Evolutionary conservation across 1,284 basidiomycete species (phyloP), one percentile per base, ranked within the genome.

Genomic region (Moniliella sp.): DNA sequence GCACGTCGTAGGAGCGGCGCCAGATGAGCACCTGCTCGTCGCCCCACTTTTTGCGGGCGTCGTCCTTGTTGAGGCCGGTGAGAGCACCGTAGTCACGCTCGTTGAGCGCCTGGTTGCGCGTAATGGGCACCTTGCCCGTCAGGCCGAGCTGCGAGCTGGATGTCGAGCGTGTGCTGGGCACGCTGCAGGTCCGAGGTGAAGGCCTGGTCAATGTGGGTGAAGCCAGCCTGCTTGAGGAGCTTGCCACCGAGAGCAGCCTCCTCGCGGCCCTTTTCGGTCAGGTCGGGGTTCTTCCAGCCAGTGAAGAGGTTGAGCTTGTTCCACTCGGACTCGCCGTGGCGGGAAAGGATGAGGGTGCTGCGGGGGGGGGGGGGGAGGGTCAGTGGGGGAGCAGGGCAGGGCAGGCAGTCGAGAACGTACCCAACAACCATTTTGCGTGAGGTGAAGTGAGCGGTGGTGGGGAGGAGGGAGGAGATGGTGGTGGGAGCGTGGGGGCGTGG

Each of bases 21-120:
- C 58, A 61, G 33, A 62, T 62, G 53, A 62, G 62, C 16, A 65
- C 62, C 46, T 65, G 63, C 18, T 65, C 63, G 35, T 64, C 63
- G 25, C 63, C 64, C 40, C 48, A 65, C 50, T 64, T 64, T 41
- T 59, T 53, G 27, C 63, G 45, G 16, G 63, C 63, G 25, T 59
- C 57, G 36, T 63, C 62, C 53, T 64, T 64, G 60, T 64, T 64
- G 30, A 64, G 48, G 17, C 62, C 62, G 18, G 58, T 57, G 14
- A 64, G 43, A 35, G 62, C 62, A 27, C 62, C 62, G 35, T 64
- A 64, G 47, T 63, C 61, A 11, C 63, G 52, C 53, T 64, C 63
- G 50, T 65, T 65, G 31, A 65, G 45, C 2, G 61, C 62, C 47
- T 64, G 57, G 40, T 62, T 55, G 48, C 61, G 60, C 42, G 44